These are phyloP conservation scores for Fusarium devonianum DNA, from an alignment of 2,329 filamentous ascomycete genomes.

Conservation along the genomic window DNA sequence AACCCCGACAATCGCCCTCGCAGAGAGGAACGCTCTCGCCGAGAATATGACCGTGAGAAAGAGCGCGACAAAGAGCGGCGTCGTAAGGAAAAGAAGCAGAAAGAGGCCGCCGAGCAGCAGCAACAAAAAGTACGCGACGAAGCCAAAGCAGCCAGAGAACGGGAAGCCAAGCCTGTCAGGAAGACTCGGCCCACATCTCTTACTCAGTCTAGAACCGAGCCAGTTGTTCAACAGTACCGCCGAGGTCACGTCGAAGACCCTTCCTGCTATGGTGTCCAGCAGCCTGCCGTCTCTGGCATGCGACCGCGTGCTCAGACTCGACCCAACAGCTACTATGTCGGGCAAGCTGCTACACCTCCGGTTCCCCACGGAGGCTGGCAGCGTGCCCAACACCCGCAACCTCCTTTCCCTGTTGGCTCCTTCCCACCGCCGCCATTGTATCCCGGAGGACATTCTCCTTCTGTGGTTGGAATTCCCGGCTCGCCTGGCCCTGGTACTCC, in stretches of 20 bases:
- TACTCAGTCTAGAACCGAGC: constrained; percentile 45
- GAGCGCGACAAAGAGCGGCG: constrained; percentile 43
- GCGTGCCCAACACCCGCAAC: constrained; percentile 36
- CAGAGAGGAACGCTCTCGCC: constrained; percentile 38
- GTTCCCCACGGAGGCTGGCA: constrained; percentile 42
- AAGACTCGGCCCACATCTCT: constrained; percentile 43
- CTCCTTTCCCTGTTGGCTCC: constrained; percentile 39
- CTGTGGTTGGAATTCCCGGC: constrained; percentile 38
- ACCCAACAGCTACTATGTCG: constrained; percentile 48
- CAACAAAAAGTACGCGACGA: constrained; percentile 38
- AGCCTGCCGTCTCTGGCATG: constrained; percentile 43
- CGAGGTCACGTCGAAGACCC: constrained; percentile 47
- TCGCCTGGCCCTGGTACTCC: constrained; percentile 42
- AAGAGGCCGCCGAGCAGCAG: constrained; percentile 37
- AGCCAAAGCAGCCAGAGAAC: constrained; percentile 38
- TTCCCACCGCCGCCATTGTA: constrained; percentile 45
- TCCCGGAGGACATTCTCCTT: constrained; percentile 37
- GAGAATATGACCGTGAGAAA: constrained; percentile 42
- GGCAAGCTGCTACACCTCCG: constrained; percentile 40
- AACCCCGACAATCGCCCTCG: constrained; percentile 56
- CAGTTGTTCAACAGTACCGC: constrained; percentile 44
- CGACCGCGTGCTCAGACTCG: constrained; percentile 47
- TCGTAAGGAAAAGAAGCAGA: constrained; percentile 38
- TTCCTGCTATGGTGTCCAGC: constrained; percentile 47
- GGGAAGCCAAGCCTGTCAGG: constrained; percentile 40